Conservation (phyloP, 2,329 filamentous ascomycete species). For the Grosmannia serpens region DNA sequence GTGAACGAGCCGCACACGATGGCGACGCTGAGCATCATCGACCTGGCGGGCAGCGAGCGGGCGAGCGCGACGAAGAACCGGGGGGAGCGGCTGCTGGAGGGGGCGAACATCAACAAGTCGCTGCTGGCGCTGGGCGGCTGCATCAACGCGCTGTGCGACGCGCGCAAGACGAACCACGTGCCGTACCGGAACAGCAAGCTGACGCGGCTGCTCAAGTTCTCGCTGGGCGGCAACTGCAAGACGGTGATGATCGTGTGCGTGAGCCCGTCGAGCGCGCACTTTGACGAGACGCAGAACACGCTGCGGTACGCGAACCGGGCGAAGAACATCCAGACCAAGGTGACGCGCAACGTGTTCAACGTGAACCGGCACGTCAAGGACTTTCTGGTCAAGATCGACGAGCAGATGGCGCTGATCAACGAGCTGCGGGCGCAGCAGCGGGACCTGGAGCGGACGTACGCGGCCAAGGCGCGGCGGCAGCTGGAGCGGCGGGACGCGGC, state of each 20-base stretch:
- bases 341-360: constrained; percentile 98
- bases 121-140: constrained; percentile 88
- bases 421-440: constrained; percentile 89
- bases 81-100: constrained; percentile 80
- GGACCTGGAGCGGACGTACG: constrained; percentile 70
- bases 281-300: constrained; percentile 97
- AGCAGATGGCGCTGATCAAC: constrained; percentile 94
- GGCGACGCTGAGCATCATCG: constrained; percentile 96
- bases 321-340: constrained; percentile 99
- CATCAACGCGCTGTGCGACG: constrained; percentile 95
- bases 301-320: constrained; percentile 93
- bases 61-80: constrained; percentile 95
- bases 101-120: constrained; percentile 99
- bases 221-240: constrained; percentile 92
- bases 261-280: constrained; percentile 90
- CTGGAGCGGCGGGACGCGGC: constrained; percentile 70
- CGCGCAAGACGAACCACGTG: constrained; percentile 82
- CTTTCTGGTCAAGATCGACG: constrained; percentile 97
- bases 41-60: constrained; percentile 88
- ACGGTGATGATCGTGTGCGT: constrained; percentile 99
- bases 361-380: constrained; percentile 99
- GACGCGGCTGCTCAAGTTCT: constrained; percentile 91
- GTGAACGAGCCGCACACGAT: constrained; percentile 94
- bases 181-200: constrained; percentile 97
- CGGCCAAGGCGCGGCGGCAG: constrained; percentile 84